Conservation (phyloP, 805 yeast species). For the Sugiyamaella mastotermitis region DNA sequence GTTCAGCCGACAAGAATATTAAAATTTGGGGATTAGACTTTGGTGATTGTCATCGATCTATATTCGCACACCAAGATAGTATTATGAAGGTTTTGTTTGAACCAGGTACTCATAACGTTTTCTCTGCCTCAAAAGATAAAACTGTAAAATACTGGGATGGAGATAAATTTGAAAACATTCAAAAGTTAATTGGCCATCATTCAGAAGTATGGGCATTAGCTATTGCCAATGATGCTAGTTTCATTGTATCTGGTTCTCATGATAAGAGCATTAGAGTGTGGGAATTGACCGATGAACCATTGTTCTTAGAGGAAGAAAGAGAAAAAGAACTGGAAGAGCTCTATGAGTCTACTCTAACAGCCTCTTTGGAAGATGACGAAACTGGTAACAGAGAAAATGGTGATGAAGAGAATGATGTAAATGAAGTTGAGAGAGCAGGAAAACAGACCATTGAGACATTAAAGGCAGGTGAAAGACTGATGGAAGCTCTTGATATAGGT, state of each 20-base stretch:
- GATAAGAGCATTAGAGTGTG: conserved; percentile 93
- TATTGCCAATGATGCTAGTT: conserved; percentile 60
- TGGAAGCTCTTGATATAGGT: conserved; percentile 89
- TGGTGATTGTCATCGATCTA: conserved; percentile 97
- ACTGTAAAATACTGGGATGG: conserved; percentile 97
- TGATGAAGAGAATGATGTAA: conserved; percentile 43
- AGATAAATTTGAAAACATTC: conserved; percentile 90
- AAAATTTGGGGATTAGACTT: conserved; percentile 98
- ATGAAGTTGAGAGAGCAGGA: conserved; percentile 53
- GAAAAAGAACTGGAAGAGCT: conserved; percentile 93
- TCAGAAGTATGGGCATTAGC: conserved; percentile 91
- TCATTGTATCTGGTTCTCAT: conserved; percentile 78
- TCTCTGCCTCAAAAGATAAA: conserved; percentile 86
- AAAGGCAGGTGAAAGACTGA: conserved; percentile 87
- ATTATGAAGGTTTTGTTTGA: conserved; percentile 83
- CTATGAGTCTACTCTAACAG: conserved; percentile 74
- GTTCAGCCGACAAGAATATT: conserved; percentile 95
- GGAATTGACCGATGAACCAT: conserved; percentile 90
- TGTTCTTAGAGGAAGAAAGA: conserved; percentile 93
- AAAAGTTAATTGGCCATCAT: conserved; percentile 79
- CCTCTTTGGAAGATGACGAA: conserved; percentile 57
- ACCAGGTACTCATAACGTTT: conserved; percentile 82
- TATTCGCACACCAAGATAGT: conserved; percentile 95
- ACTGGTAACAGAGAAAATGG: conserved; percentile 36
- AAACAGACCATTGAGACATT: conserved; percentile 86